A percentile compares a stretch with the other conserved stretches of the same genome.
phyloP scores from a whole-genome alignment of 106 monocot genomes.

The Posidonia australis region DNA sequence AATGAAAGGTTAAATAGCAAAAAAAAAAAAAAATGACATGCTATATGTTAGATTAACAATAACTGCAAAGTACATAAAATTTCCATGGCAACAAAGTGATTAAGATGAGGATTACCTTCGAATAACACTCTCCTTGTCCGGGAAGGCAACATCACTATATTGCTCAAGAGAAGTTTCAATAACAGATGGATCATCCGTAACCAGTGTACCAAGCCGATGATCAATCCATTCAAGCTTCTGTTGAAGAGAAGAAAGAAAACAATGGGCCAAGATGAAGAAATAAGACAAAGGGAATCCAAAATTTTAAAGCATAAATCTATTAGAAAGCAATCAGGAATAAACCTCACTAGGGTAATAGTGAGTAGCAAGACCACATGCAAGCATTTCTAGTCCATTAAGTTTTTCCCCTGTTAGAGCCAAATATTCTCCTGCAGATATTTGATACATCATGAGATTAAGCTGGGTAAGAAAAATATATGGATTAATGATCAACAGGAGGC shows the following conservation, averaged over 20 bases:
- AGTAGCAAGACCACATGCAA: slow-evolving; percentile 87
- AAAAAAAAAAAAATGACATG: too few species aligned
- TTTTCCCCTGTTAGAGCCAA: slow-evolving; percentile 90
- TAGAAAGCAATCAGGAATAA: slow-evolving; percentile 7
- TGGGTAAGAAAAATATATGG: neutral
- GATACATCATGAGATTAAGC: neutral
- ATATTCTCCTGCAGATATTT: slow-evolving; percentile 61
- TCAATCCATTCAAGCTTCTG: slow-evolving; percentile 79
- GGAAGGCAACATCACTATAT: slow-evolving; percentile 79
- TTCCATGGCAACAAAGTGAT: too few species aligned
- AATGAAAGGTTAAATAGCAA: too few species aligned
- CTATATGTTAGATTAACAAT: too few species aligned
- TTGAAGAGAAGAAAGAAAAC: neutral
- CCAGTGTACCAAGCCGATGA: slow-evolving; percentile 67
- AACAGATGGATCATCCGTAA: slow-evolving; percentile 94
- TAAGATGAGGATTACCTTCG: slow-evolving; percentile 41
- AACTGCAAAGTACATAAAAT: too few species aligned
- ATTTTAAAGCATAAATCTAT: neutral
- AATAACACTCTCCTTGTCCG: slow-evolving; percentile 81
- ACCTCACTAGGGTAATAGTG: slow-evolving; percentile 72
- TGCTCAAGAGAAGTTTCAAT: slow-evolving; percentile 81
- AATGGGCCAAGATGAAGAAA: neutral
- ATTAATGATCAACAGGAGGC: neutral
- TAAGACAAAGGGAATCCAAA: neutral
- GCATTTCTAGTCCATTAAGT: slow-evolving; percentile 82